A percentile compares a stretch with the other conserved stretches of the same genome.
These are phyloP conservation scores for Blepharisma undulans DNA, from an alignment of 169 alveolate genomes.

Conservation along the genomic window DNA sequence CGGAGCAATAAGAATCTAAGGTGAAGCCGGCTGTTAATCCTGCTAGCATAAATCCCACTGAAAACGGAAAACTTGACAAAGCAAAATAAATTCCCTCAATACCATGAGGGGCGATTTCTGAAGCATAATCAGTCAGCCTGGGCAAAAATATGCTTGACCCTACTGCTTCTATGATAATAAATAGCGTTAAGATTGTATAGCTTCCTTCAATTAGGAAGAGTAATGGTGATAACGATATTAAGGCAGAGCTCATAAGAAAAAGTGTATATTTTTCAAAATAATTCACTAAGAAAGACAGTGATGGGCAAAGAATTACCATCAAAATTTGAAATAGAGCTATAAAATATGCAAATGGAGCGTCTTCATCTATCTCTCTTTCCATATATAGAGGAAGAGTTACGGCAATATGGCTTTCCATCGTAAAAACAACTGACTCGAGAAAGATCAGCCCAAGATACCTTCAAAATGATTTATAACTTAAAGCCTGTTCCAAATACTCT, in stretches of 20 bases:
- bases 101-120: constrained; percentile 45
- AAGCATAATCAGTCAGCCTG: constrained; percentile 49
- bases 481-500: too few species aligned
- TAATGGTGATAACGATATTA: constrained; percentile 46
- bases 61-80: constrained; percentile 30
- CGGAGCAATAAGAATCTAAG: constrained; percentile 44
- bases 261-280: constrained; percentile 30
- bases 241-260: constrained; percentile 44
- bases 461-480: too few species aligned
- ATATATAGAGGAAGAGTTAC: constrained; percentile 56
- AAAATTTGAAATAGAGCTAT: constrained; percentile 40
- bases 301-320: constrained; percentile 36
- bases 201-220: constrained; percentile 40
- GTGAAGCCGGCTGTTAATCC: constrained; percentile 34
- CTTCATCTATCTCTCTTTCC: constrained; percentile 48
- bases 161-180: constrained; percentile 40
- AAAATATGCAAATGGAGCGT: constrained; percentile 51
- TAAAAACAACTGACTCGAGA: too few species aligned
- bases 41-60: constrained; percentile 9
- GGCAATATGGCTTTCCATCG: too few species aligned
- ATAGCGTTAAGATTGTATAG: constrained; percentile 34
- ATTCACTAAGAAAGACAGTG: constrained; percentile 14
- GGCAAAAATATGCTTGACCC: constrained; percentile 59
- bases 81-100: constrained; percentile 58
- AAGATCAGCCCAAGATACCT: too few species aligned